Percentiles rank a stretch among this genome's conserved stretches.
Evolutionary conservation across 129 eudicot species (phyloP).

Genomic region (Smallanthus sonchifolius): DNA sequence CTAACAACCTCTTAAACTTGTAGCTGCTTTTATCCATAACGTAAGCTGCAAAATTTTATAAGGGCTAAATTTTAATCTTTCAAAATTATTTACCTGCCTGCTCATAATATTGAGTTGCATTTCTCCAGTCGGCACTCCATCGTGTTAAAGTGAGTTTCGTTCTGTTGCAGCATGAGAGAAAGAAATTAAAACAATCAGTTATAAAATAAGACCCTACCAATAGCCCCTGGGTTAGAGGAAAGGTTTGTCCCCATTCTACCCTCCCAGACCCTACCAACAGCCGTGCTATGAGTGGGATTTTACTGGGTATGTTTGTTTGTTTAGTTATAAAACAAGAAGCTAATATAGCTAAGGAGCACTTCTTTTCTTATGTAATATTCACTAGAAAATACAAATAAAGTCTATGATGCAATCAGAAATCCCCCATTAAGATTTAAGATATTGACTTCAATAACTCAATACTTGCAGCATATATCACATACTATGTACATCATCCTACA

Average conservation of each 20-base stretch:
- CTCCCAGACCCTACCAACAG: too few species aligned
- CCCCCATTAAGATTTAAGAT: neutral
- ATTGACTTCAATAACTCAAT: neutral
- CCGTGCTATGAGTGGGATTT: too few species aligned
- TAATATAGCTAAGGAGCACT: neutral
- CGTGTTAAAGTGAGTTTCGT: constrained; percentile 84
- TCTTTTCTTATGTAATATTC: constrained; percentile 4
- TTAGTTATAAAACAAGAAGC: neutral
- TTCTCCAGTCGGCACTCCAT: constrained; percentile 95
- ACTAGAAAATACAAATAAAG: constrained; percentile 1
- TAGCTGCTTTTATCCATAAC: constrained; percentile 4
- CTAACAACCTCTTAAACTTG: constrained; percentile 7
- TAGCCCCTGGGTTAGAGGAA: too few species aligned
- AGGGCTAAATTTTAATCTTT: neutral
- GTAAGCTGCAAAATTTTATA: neutral
- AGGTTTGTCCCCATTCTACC: too few species aligned
- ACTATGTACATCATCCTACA: constrained; percentile 16
- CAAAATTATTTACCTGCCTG: constrained; percentile 70
- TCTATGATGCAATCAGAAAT: neutral
- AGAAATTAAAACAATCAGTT: constrained; percentile 7
- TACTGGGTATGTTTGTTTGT: too few species aligned
- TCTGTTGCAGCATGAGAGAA: constrained; percentile 33
- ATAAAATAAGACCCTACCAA: neutral
- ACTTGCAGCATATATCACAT: neutral
- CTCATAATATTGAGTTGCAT: constrained; percentile 79